Conservation (phyloP, 2,329 filamentous ascomycete genomes). For the Aspergillus amoenus region DNA sequence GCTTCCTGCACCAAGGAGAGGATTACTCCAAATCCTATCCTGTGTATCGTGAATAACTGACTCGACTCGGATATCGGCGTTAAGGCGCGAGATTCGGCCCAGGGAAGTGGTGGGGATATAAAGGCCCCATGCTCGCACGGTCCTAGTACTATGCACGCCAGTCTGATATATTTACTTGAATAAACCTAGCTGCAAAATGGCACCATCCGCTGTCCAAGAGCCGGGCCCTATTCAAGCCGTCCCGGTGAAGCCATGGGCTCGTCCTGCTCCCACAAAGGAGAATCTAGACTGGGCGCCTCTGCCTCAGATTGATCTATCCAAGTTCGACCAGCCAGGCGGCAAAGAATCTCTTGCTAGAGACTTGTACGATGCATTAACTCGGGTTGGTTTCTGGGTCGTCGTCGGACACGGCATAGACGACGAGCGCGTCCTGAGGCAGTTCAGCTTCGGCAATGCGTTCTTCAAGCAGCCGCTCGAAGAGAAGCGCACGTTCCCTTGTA, state of each 20-base stretch:
- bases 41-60: neutral
- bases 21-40: neutral
- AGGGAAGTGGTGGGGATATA: neutral
- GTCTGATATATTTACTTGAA: neutral
- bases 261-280: slow-evolving; percentile 24
- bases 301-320: slow-evolving; percentile 55
- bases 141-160: neutral
- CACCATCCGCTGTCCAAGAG: slow-evolving; percentile 23
- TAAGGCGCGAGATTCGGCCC: neutral
- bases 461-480: slow-evolving; percentile 30
- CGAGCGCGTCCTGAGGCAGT: slow-evolving; percentile 26
- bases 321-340: slow-evolving; percentile 54
- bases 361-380: slow-evolving; percentile 53
- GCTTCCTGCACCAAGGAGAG: neutral
- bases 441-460: slow-evolving; percentile 29
- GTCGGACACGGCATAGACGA: slow-evolving; percentile 23
- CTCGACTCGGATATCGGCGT: neutral
- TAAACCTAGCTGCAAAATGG: slow-evolving; percentile 10
- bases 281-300: slow-evolving; percentile 52
- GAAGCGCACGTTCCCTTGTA: slow-evolving; percentile 19
- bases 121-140: neutral
- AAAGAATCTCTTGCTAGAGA: slow-evolving; percentile 55
- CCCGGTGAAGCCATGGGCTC: slow-evolving; percentile 27
- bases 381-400: slow-evolving; percentile 32
- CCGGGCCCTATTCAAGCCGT: slow-evolving; percentile 6